Evolutionary conservation across 108 stramenopile genomes (phyloP), one percentile per base, ranked within the genome.

Genomic region (Skeletonema potamos): DNA sequence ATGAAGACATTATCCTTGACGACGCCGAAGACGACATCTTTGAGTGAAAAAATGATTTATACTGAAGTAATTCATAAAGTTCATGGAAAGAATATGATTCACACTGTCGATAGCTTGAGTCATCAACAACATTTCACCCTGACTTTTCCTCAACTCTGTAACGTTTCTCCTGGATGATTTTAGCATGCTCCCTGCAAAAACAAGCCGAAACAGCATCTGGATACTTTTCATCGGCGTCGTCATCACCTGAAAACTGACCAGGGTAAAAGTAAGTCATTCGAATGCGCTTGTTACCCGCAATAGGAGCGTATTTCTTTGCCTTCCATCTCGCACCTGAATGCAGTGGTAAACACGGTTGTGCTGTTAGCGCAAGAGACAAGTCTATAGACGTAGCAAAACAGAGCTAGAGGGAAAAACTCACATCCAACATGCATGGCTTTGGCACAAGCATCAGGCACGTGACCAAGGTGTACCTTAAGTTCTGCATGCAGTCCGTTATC

Each of bases 21-120:
- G 83, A 84, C 43, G 79, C 66, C n/a, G 66, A 74, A 12, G 75
- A 80, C 46, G 68, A 80, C 51, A 54, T 43, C 43, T 73, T 73
- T 68, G 73, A 80, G 55, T 66, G 62, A 65, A 22, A 6, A 8
- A 51, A n/a, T 41, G 2, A 15, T 41, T 41, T 2, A n/a, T 41
- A n/a, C 15, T 41, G 39, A 41, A 3, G 3, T 41, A 41, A 41
- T 41, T 11, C 4, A n/a, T 15, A 41, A 4, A 15, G n/a, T 0
- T 2, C 10, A 36, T 36, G 34, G 9, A 36, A 36, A 7, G 39
- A 41, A 41, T n/a, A 10, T 41, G 39, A n/a, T n/a, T 13, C 15
- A n/a, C 39, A n/a, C 3, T 39, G 37, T 41, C 15, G 4, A 41
- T 15, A 13, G 10, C 10, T 10, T n/a, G n/a, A n/a, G n/a, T n/a